Evolutionary conservation across 371 early-diverging fungal species (phyloP), one percentile per base, ranked within the genome.

Genomic region (Mortierella sp.): DNA sequence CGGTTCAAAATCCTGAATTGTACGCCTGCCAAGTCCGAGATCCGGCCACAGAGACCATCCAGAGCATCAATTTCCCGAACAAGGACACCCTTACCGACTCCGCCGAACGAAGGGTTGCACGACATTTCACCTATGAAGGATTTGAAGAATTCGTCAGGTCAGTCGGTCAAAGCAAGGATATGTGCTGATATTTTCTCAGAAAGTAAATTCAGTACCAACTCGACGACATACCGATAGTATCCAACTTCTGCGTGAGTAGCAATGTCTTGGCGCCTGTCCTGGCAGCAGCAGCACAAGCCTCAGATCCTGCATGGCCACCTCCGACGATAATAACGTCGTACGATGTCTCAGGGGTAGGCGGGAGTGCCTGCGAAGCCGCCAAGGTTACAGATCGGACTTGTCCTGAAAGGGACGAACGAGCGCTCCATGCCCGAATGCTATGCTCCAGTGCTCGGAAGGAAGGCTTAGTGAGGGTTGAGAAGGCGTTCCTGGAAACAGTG

Each of bases 61-160:
- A 97, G 85, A 3, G 97, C 97, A 85, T 97, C 97, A 26, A 97
- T 91, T 82, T 97, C 97, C 77, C 94, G 88, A 24, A 97, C 94
- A 24, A 97, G 88, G 7, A 95, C 92, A 19, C 97, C 97, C 84
- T 97, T 97, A 13, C 97, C 97, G 1, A 97, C 93, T 19, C 97
- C 97, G 57, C 97, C 97, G 86, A 97, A 96, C 0, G 96, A 95
- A 28, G 97, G 97, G 82, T 97, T 97, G 83, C 97, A 97, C 7
- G 96, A 95, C 96, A 97, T 95, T 84, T 97, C 97, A 50, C 97
- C 97, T 88, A 80, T 31, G 44, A 5, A 31, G 2, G 34, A 31
- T 63, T 31, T 28, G 52, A 48, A 34, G 63, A 13, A 38, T 19
- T 21, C 14, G 21, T 65, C 16, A 8, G 6, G 68, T 38, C 21